Evolutionary conservation across 345 rosid species (phyloP).

Genomic region (Melastoma malabathricum): DNA sequence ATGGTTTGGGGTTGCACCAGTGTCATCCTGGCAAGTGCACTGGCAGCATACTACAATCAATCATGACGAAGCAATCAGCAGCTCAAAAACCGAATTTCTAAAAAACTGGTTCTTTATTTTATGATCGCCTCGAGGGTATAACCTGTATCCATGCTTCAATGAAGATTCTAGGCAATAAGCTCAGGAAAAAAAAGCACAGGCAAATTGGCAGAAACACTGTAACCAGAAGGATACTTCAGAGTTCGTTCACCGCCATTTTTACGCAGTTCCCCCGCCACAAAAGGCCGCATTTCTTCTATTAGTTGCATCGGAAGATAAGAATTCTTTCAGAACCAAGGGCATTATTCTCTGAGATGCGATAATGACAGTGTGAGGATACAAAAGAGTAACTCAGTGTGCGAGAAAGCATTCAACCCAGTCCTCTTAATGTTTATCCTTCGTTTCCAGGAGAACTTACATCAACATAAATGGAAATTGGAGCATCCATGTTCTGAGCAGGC

Average conservation of each 20-base stretch:
- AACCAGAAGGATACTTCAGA: constrained; percentile 64
- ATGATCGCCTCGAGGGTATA: too few relatives aligned
- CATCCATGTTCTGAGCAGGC: constrained; percentile 96
- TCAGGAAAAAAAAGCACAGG: too few relatives aligned
- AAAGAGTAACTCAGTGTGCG: not conserved
- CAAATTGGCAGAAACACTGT: too few relatives aligned
- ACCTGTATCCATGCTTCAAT: too few relatives aligned
- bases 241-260: constrained; percentile 82
- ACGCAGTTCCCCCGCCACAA: constrained; percentile 94
- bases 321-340: constrained; percentile 87
- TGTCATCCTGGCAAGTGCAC: constrained; percentile 98
- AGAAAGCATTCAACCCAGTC: not conserved
- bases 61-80: too few relatives aligned
- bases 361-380: constrained; percentile 6
- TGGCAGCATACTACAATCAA: constrained; percentile 36
- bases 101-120: too few relatives aligned
- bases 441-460: constrained; percentile 35
- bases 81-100: too few relatives aligned
- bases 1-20: constrained; percentile 70
- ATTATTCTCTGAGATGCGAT: constrained; percentile 57
- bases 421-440: not conserved
- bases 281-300: constrained; percentile 98
- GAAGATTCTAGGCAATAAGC: too few relatives aligned
- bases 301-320: constrained; percentile 71
- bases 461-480: constrained; percentile 75